Evolutionary conservation across 2,329 filamentous ascomycete species (phyloP).

Genomic region (Grosmannia huntii): DNA sequence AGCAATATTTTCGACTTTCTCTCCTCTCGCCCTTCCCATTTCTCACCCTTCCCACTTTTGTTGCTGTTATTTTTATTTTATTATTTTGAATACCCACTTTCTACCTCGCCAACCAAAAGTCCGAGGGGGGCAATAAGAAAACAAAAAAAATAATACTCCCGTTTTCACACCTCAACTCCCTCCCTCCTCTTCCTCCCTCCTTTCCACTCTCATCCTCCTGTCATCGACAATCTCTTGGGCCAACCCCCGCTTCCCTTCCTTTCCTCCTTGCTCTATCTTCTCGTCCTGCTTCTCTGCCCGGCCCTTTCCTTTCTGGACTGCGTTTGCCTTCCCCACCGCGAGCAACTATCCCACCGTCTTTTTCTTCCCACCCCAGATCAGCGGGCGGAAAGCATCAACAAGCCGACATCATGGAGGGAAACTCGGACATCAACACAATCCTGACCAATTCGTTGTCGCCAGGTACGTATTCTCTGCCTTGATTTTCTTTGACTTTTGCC

Average conservation of each 20-base stretch:
- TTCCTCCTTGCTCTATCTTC: not conserved
- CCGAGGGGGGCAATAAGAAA: slow-evolving; percentile 7
- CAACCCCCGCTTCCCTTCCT: not conserved
- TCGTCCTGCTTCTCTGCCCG: not conserved
- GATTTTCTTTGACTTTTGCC: slow-evolving; percentile 2
- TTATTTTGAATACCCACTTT: slow-evolving; percentile 9
- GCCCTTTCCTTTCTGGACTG: not conserved
- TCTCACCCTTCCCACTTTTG: not conserved
- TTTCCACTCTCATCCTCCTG: not conserved
- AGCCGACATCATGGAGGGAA: slow-evolving; percentile 48
- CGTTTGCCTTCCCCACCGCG: not conserved
- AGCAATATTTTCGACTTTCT: not conserved
- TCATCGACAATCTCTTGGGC: not conserved
- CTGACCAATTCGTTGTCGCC: slow-evolving; percentile 92
- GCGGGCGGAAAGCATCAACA: slow-evolving; percentile 5
- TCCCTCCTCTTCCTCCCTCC: slow-evolving; percentile 1
- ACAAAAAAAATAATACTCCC: slow-evolving; percentile 2
- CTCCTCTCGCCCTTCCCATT: not conserved
- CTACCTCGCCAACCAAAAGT: slow-evolving; percentile 5
- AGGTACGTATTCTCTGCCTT: slow-evolving; percentile 45
- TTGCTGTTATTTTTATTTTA: slow-evolving; percentile 2
- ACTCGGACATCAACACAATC: slow-evolving; percentile 92
- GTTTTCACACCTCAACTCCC: slow-evolving; percentile 4
- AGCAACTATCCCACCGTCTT: not conserved
- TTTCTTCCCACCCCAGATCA: slow-evolving; percentile 1